Evolutionary conservation across 148 eudicot species (phyloP).

Genomic region (Polygonum maritimum): DNA sequence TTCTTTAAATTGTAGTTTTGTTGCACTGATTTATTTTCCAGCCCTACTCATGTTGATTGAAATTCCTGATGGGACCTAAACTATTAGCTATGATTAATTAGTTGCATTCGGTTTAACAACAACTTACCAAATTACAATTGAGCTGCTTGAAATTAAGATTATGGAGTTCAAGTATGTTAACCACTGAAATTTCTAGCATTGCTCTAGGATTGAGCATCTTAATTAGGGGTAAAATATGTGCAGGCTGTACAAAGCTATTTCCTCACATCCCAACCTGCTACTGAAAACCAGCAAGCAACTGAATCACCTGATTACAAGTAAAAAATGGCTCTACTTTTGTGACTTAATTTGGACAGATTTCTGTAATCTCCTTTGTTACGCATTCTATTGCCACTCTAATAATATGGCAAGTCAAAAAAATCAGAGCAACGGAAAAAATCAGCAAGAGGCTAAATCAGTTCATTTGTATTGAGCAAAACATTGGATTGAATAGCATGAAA

Average conservation of each 20-base stretch:
- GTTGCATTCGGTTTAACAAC: too few species aligned
- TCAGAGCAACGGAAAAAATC: too few species aligned
- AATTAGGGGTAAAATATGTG: background rate
- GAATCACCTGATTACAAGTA: background rate
- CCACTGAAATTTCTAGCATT: background rate
- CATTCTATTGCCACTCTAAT: background rate
- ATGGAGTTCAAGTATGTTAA: too few species aligned
- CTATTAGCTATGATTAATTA: too few species aligned
- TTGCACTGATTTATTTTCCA: background rate
- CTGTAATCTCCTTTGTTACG: background rate
- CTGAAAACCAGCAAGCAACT: background rate
- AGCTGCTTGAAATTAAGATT: too few species aligned
- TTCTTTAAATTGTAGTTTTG: background rate
- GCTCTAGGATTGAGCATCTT: background rate
- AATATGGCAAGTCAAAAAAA: too few species aligned
- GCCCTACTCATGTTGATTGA: too few species aligned
- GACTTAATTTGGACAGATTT: background rate
- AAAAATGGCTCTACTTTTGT: background rate
- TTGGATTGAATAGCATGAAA: too few species aligned
- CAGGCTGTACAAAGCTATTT: background rate
- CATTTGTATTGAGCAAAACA: too few species aligned
- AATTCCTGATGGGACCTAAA: too few species aligned
- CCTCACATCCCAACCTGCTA: background rate
- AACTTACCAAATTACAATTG: too few species aligned
- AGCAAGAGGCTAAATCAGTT: too few species aligned